Base-by-base conservation (phyloP, 192 early-diverging fungal genomes). In the Backusella tarrabulga region DNA sequence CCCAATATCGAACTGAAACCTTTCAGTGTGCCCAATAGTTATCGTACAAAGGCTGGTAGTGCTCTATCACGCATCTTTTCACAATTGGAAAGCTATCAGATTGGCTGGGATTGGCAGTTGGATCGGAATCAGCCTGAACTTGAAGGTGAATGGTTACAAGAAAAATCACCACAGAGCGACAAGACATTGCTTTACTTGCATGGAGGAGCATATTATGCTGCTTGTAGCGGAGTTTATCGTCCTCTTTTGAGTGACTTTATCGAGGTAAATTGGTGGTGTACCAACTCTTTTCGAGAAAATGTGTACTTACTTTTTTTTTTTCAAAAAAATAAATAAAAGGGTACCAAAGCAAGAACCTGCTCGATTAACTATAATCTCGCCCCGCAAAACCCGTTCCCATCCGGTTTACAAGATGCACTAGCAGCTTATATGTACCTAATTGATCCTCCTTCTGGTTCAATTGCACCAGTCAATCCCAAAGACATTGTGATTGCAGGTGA, bases 331-430 rank as follows among this genome's bases (percentile, higher is more conserved):
- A 19, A 69, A n/a, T 2, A 21, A n/a, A 41, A 80, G 80, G 34
- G 56, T 2, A 71, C 74, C 8, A 68, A 75, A n/a, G 76, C 60
- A 21, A 42, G 67, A 34, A 38, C 56, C 2, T 81, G 77, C 40
- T 17, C 73, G 17, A 72, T 94, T 32, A 88, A 91, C 72, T 97
- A 98, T 80, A 84, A 95, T 4, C 79, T 96, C 21, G 91, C 96
- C 0, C 96, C 97, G 0, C 89, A 93, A 74, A 77, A 88, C 26
- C 88, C 91, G 15, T 98, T 94, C 76, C 97, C 96, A 4, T 81
- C 90, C 68, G 94, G 92, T 26, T 74, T 98, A 14, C 87, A 92
- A 35, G 97, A 98, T 84, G 88, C 92, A 46, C 70, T 97, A 34
- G 86, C 91, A 44, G 89, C 93, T 0, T 97, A 95, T 80, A 68